A percentile compares a stretch with the other conserved stretches of the same genome.
These are phyloP conservation scores for Carex arenaria DNA, from an alignment of 202 grass and related monocot genomes.

Conservation along the genomic window DNA sequence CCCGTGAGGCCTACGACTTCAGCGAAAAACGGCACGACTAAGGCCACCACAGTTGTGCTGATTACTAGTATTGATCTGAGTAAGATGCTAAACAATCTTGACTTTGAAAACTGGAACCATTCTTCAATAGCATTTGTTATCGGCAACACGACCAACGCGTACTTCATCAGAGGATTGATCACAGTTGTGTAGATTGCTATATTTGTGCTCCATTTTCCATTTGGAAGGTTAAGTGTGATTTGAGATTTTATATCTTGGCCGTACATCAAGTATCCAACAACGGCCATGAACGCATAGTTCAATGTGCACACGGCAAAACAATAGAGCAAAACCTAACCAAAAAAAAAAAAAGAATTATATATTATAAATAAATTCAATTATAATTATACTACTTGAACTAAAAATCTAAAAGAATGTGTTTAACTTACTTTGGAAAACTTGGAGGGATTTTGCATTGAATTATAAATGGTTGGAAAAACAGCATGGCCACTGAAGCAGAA, in stretches of 20 bases:
- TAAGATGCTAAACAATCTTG: constrained; percentile 8
- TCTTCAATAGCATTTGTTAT: constrained; percentile 70
- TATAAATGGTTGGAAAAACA: constrained; percentile 81
- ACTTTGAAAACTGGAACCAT: constrained; percentile 30
- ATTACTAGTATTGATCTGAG: constrained; percentile 53
- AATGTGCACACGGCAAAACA: constrained; percentile 64
- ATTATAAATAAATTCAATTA: not conserved
- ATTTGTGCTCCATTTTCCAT: constrained; percentile 33
- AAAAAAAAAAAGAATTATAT: not conserved
- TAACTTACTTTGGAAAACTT: constrained; percentile 56
- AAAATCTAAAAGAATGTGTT: not conserved
- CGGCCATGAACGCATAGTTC: constrained; percentile 54
- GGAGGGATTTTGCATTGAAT: constrained; percentile 56
- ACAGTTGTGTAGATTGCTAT: constrained; percentile 77
- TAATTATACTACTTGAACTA: not conserved
- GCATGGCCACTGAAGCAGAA: constrained; percentile 86
- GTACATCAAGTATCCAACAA: constrained; percentile 80
- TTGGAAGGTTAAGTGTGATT: constrained; percentile 71
- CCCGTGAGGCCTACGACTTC: constrained; percentile 54
- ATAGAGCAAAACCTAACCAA: constrained; percentile 47
- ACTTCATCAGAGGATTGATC: constrained; percentile 78
- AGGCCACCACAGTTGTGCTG: constrained; percentile 54
- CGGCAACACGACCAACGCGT: constrained; percentile 47
- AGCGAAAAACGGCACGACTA: constrained; percentile 59
- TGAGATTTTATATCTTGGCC: constrained; percentile 59